phyloP scores from a whole-genome alignment of 768 basidiomycete genomes.

The Mycena kentingensis region DNA sequence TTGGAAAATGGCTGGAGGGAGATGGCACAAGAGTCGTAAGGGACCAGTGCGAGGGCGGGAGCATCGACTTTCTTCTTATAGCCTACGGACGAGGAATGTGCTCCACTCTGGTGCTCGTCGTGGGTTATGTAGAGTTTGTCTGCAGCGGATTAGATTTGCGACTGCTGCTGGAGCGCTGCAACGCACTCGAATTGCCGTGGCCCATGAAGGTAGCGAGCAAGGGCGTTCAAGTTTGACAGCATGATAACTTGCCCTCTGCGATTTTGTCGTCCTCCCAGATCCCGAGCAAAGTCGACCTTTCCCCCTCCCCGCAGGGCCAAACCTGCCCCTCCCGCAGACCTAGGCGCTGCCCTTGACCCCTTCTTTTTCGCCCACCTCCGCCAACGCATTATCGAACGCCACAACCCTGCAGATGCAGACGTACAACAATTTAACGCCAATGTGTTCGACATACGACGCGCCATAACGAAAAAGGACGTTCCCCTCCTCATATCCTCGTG shows the following conservation, averaged over 20 bases:
- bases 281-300: conserved; percentile 15
- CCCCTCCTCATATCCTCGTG: conserved; percentile 38
- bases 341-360: conserved; percentile 12
- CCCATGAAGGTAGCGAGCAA: conserved; percentile 54
- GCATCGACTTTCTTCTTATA: conserved; percentile 74
- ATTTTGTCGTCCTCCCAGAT: neutral
- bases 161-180: no score
- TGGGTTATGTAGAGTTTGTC: conserved; percentile 90
- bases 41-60: conserved; percentile 65
- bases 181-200: conserved; percentile 76
- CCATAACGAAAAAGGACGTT: conserved; percentile 39
- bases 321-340: neutral
- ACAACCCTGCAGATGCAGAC: conserved; percentile 14
- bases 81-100: conserved; percentile 79
- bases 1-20: conserved; percentile 88
- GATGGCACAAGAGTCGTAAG: conserved; percentile 90
- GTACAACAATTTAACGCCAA: conserved; percentile 31
- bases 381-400: conserved; percentile 19
- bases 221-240: neutral
- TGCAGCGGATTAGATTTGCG: no score
- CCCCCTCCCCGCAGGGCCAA: conserved; percentile 4
- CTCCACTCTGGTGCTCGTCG: conserved; percentile 80
- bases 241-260: conserved; percentile 1
- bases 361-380: conserved; percentile 8
- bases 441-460: conserved; percentile 41